Evolutionary conservation across 2,329 filamentous ascomycete species (phyloP), one percentile per base, ranked within the genome.

Genomic region (Sporothrix dimorphospora): DNA sequence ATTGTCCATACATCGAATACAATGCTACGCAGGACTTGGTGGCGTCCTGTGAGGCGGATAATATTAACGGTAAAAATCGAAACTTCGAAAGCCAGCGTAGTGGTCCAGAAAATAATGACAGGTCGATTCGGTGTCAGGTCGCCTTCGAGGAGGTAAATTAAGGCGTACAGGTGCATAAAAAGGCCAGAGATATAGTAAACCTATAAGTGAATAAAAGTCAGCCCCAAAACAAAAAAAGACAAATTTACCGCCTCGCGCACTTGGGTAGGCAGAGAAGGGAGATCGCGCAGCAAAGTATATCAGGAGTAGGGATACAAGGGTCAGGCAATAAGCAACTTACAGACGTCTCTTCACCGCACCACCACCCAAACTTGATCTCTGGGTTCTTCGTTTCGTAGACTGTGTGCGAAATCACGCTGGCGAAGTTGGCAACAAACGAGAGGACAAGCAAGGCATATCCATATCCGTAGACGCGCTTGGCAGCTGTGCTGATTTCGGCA

Each of bases 91-190:
- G 88, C 80, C n/a, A 94, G 80, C 34, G 91, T 91, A 57, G 94
- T 81, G 55, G 86, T 80, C 96, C 96, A 99, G 77, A 93, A 90
- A 63, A 91, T 82, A 71, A 95, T 87, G 81, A 98, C 94, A 70
- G 93, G 90, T 63, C 90, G 84, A 67, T 91, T 94, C 0, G 96
- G 96, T 14, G 92, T 92, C 27, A 72, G 59, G 45, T 93, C 90
- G 74, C 89, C 92, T 80, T 98, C 94, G 77, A 97, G 86, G 72
- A 98, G 87, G 40, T 78, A 72, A 16, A 73, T 63, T 8, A 74
- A 40, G 30, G 71, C 65, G 49, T 75, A 74, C 30, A 75, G 45
- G 53, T 75, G 71, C 42, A 76, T 49, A 27, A 76, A 76, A 2
- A 74, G 38, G 30, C 72, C 72, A 4, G 76, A 72, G 11, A 75